phyloP scores from a whole-genome alignment of 2,329 filamentous ascomycete species.

The Myriosclerotinia scirpicola region DNA sequence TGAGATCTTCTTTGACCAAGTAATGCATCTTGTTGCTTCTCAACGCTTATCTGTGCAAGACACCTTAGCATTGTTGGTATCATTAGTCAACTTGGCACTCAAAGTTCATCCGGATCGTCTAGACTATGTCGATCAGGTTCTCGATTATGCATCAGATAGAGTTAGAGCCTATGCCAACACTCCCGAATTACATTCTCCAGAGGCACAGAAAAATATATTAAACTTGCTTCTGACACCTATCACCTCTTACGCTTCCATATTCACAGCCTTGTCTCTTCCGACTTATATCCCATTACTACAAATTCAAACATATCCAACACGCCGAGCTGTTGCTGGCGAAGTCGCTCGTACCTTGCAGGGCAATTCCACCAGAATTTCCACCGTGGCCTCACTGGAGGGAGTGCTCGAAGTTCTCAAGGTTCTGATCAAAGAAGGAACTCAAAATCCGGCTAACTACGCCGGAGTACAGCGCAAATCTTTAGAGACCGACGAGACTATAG shows the following conservation, averaged over 20 bases:
- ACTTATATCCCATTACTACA: conserved; percentile 89
- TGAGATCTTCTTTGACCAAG: conserved; percentile 96
- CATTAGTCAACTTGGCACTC: conserved; percentile 85
- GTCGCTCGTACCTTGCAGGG: conserved; percentile 80
- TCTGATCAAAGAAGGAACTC: conserved; percentile 88
- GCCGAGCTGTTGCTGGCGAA: conserved; percentile 86
- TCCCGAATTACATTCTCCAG: conserved; percentile 86
- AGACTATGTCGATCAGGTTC: conserved; percentile 93
- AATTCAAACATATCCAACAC: conserved; percentile 88
- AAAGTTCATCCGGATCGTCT: conserved; percentile 93
- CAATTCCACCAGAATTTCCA: conserved; percentile 77
- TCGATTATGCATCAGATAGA: conserved; percentile 84
- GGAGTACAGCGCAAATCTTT: conserved; percentile 71
- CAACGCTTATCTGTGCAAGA: conserved; percentile 92
- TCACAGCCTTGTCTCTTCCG: conserved; percentile 91
- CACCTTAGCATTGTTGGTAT: conserved; percentile 91
- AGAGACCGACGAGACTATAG: conserved; percentile 96
- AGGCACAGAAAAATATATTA: conserved; percentile 84
- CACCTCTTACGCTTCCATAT: conserved; percentile 86
- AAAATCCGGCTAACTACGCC: conserved; percentile 79
- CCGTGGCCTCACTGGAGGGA: conserved; percentile 77
- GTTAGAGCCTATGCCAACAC: conserved; percentile 88
- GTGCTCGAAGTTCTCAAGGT: conserved; percentile 87
- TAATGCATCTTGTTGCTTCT: conserved; percentile 87
- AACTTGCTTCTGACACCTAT: conserved; percentile 88